Conservation (phyloP, 2,329 filamentous ascomycete species). For the Onygenales sp. region DNA sequence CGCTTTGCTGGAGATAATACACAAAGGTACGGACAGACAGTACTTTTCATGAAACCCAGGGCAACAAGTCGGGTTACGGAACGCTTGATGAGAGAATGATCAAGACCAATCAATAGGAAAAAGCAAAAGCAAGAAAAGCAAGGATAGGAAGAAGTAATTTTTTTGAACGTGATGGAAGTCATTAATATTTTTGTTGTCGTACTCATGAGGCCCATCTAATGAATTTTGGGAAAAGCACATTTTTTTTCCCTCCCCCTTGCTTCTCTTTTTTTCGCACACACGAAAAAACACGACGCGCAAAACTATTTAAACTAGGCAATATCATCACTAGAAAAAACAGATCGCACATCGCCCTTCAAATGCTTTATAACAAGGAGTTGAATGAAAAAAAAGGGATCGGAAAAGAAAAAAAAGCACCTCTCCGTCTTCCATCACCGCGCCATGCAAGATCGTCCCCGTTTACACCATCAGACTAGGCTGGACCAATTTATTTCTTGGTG, state of each 20-base stretch:
- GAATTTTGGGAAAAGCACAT: neutral
- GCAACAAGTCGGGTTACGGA: too few species aligned
- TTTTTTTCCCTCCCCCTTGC: too few species aligned
- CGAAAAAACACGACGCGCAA: neutral
- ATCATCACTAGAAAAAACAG: neutral
- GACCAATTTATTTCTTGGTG: constrained; percentile 57
- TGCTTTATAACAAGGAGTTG: neutral
- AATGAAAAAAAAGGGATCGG: neutral
- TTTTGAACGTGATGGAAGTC: neutral
- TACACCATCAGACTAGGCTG: neutral
- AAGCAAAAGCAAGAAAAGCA: neutral
- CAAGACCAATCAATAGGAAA: neutral
- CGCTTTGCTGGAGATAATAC: too few species aligned
- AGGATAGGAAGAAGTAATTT: neutral
- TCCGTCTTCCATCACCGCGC: neutral
- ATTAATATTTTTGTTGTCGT: constrained; percentile 3
- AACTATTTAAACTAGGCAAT: too few species aligned
- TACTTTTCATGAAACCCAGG: too few species aligned
- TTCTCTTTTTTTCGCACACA: too few species aligned
- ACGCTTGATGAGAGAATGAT: neutral
- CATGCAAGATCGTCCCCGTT: neutral
- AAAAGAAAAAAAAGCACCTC: neutral
- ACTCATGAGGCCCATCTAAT: constrained; percentile 2
- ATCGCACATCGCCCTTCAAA: neutral
- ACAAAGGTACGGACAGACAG: too few species aligned